Evolutionary conservation across 495 filamentous ascomycete species (phyloP).

Genomic region (Pseudotulostoma volvatum): DNA sequence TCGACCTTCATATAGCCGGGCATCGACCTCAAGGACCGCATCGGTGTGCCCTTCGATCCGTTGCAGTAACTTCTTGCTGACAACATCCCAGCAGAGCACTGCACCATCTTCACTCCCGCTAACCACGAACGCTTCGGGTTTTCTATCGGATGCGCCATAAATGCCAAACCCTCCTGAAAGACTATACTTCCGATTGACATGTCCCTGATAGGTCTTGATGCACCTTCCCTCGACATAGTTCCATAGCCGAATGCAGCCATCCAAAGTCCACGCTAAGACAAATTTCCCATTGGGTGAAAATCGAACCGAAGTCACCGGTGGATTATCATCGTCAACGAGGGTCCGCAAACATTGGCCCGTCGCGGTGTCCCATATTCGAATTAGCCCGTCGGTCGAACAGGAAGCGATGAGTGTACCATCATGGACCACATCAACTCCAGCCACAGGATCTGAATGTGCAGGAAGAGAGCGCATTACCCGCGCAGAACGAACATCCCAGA

Average conservation of each 20-base stretch:
- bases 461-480: constrained; percentile 76
- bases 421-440: constrained; percentile 78
- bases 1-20: constrained; percentile 22
- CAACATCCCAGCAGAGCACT: constrained; percentile 79
- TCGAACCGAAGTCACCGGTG: constrained; percentile 72
- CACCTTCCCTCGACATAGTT: constrained; percentile 78
- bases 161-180: constrained; percentile 66
- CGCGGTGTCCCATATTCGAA: constrained; percentile 86
- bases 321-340: constrained; percentile 90
- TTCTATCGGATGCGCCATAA: constrained; percentile 31
- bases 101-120: constrained; percentile 78
- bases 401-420: constrained; percentile 85
- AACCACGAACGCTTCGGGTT: constrained; percentile 45
- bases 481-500: constrained; percentile 87
- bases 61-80: constrained; percentile 68
- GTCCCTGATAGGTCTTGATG: constrained; percentile 95
- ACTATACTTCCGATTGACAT: constrained; percentile 69
- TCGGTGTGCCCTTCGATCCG: constrained; percentile 52
- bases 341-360: constrained; percentile 93
- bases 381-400: constrained; percentile 79
- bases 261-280: constrained; percentile 80
- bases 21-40: constrained; percentile 74
- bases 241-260: constrained; percentile 82
- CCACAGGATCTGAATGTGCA: constrained; percentile 86
- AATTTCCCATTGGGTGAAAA: constrained; percentile 91